Base-by-base conservation (phyloP, 2,329 filamentous ascomycete genomes). In the Cercospora brassicicola region DNA sequence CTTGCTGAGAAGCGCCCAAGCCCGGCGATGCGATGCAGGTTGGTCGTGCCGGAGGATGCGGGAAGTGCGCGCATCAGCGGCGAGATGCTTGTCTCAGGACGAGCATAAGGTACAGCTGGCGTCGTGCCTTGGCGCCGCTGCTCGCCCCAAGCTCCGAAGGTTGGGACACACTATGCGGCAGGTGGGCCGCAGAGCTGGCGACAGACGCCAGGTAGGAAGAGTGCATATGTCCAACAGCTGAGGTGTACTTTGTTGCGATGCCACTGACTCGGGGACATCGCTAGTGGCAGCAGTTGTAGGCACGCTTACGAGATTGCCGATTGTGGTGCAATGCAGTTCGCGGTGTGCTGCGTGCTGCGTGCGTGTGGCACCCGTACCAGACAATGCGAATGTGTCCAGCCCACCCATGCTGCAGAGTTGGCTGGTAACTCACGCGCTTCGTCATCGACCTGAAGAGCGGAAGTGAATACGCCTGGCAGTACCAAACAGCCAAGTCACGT, bases 191-290 rank as follows among this genome's bases (percentile, higher is more conserved):
- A 18, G 10, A 23, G 18, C 42, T 20, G 20, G 42, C n/a, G 42
- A 51, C 36, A 42, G 36, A 42, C 36, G 36, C 36, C 36, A 42
- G 18, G 45, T 23, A 31, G 11, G 20, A 31, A 15, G 53, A 57
- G 53, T 57, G 53, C 53, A 33, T n/a, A 31, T 31, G 18, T 39
- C n/a, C 31, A 26, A 20, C 45, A 56, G 48, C 62, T 57, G 62
- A 64, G 30, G 62, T 64, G 42, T 53, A 23, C 20, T 31, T 26
- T 30, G 36, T 10, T 30, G 18, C 59, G 20, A 61, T 57, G 51
- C 62, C 62, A 64, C 62, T 64, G 62, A 64, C 18, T 64, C 62
- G 31, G 36, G 39, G 18, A 11, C 36, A 48, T 23, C 8, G 36
- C 39, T 28, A 62, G 26, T 13, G 33, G 20, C 18, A 48, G 59